Base-by-base conservation (phyloP, 2,329 filamentous ascomycete species). In the Cladosporium sp. region DNA sequence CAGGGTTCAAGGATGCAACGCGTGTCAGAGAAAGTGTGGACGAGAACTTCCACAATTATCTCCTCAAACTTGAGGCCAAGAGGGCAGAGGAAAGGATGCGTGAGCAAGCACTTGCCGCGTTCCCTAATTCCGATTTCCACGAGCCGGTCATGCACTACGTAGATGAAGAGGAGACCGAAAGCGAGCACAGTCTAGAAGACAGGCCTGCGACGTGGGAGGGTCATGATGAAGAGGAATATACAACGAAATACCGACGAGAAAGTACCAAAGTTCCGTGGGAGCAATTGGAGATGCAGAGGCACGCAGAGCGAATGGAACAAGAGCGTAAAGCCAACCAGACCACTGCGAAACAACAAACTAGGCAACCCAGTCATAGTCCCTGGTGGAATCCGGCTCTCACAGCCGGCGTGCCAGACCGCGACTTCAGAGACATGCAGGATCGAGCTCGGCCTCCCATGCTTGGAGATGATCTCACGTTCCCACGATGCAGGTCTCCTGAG, bases 391-490 rank as follows among this genome's bases (percentile, higher is more conserved):
- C 54, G 74, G 51, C 70, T 73, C 9, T 70, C 66, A 15, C 67
- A 69, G 25, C 64, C 59, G 9, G 39, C n/a, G 17, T 47, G 17
- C 40, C 25, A 34, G 45, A 47, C 36, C 50, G 42, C 5, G 54
- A 56, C 36, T 56, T 56, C 34, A 64, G 60, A 20, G 65, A 60
- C 19, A 57, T 65, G 66, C 59, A 68, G 50, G 42, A 56, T 61
- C 78, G 79, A 43, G 81, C 82, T 25, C 82, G 81, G 42, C 93
- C 93, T 40, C 93, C 93, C 9, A 95, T 97, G 92, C 84, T 96
- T 11, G 93, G 93, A 58, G 77, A 80, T 59, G 89, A 96, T 65
- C 82, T 97, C 57, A 79, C 81, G 25, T 96, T 97, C 71, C 89
- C 91, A 36, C 84, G 83, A 70, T 96, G 91, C 70, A 81, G 83